Base-by-base conservation (phyloP, 2,329 filamentous ascomycete species). In the Diaporthe eres region DNA sequence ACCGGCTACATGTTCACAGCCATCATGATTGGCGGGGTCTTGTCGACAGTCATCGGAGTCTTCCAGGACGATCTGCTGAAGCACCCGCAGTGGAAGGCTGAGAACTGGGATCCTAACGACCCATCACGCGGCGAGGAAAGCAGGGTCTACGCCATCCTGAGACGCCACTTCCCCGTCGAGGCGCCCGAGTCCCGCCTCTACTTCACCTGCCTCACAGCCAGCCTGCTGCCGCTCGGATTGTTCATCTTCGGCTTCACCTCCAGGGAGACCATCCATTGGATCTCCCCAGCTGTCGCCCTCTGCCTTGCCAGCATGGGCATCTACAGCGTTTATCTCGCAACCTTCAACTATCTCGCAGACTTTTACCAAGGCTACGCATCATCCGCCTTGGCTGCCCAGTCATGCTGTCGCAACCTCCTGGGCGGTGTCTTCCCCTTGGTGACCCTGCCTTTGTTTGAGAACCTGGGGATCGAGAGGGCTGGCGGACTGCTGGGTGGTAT, bases 271-370 rank as follows among this genome's bases (percentile, higher is more conserved):
- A 87, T 92, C 2, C 94, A 91, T 78, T 96, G 94, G 94, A 92
- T 95, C 74, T 90, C 91, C 0, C 94, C 95, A 0, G 85, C 91
- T 0, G 84, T 96, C 4, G 93, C 92, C 0, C 88, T 98, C 47
- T 91, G 88, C 0, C 90, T 95, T 76, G 92, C 95, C 0, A 96
- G 94, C 0, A 94, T 96, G 87, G 93, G 96, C 39, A 97, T 98
- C 78, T 96, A 95, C 83, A 93, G 91, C 55, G 92, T 98, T 49
- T 97, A 97, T 81, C 89, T 98, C 1, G 93, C 95, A 3, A 94
- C 95, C 0, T 98, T 98, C 86, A 98, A 98, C 82, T 98, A 98
- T 80, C 88, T 98, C 1, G 95, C 95, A 28, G 96, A 98, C 81
- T 93, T 93, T 1, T 98, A 98, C 83, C 93, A 95, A 81, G 88